Evolutionary conservation across 768 basidiomycete species (phyloP).

Genomic region (Leccinum barrowsii): DNA sequence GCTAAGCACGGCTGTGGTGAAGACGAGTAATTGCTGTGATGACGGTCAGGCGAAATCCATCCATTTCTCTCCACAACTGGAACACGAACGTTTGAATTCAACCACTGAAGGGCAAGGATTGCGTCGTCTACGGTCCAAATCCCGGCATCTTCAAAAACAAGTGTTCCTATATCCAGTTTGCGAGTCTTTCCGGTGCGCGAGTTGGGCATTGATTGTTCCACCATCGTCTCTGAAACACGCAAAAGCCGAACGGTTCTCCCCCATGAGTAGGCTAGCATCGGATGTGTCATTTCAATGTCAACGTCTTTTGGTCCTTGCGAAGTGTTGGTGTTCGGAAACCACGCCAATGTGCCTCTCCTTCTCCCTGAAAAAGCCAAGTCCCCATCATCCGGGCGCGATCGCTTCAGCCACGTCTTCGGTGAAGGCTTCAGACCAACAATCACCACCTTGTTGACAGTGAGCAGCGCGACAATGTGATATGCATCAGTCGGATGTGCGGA

Average conservation of each 20-base stretch:
- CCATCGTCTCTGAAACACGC: constrained; percentile 57
- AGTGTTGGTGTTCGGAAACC: constrained; percentile 67
- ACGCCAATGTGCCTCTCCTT: constrained; percentile 67
- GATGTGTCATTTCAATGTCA: constrained; percentile 37
- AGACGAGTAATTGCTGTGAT: constrained; percentile 62
- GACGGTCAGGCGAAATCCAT: constrained; percentile 3
- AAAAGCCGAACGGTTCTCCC: constrained; percentile 64
- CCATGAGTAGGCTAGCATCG: constrained; percentile 85
- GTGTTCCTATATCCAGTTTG: constrained; percentile 58
- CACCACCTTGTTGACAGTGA: constrained; percentile 89
- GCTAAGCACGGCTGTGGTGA: constrained; percentile 55
- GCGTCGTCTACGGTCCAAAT: constrained; percentile 59
- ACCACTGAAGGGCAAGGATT: constrained; percentile 80
- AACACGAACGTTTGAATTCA: constrained; percentile 78
- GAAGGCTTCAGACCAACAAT: constrained; percentile 90
- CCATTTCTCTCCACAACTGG: constrained; percentile 13
- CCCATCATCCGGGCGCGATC: constrained; percentile 50
- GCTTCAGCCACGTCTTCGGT: constrained; percentile 90
- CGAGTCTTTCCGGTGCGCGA: constrained; percentile 57
- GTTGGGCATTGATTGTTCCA: constrained; percentile 48
- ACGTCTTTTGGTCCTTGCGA: constrained; percentile 22
- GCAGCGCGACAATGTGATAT: constrained; percentile 77
- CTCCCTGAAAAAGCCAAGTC: constrained; percentile 40
- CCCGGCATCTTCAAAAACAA: constrained; percentile 59
- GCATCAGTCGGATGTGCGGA: constrained; percentile 69